phyloP scores from a whole-genome alignment of 1,139 yeast genomes.

The Citeromyces hawaiiensis region DNA sequence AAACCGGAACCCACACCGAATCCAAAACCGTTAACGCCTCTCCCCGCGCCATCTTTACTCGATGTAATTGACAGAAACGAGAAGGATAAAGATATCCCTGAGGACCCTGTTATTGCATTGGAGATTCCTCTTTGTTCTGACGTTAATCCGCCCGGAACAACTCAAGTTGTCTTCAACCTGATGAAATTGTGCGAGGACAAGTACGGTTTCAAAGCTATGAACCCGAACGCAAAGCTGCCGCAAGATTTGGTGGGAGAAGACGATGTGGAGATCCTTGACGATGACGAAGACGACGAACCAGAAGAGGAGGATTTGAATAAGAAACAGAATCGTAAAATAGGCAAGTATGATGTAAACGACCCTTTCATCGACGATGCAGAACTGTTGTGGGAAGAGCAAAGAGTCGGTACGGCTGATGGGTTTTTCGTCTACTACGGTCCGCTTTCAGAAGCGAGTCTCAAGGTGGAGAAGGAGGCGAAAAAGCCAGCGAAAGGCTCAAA shows the following conservation, averaged over 20 bases:
- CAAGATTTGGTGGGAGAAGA: slow-evolving; percentile 52
- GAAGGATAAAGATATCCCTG: not conserved
- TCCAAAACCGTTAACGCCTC: not conserved
- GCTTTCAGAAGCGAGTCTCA: slow-evolving; percentile 53
- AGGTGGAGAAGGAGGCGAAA: slow-evolving; percentile 14
- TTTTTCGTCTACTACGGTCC: slow-evolving; percentile 96
- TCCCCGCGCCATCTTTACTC: slow-evolving; percentile 1
- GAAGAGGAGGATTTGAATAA: slow-evolving; percentile 13
- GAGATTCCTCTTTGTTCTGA: slow-evolving; percentile 40
- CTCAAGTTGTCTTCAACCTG: slow-evolving; percentile 70
- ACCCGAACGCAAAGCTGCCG: slow-evolving; percentile 52
- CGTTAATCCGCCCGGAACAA: slow-evolving; percentile 27
- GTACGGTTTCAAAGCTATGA: slow-evolving; percentile 68
- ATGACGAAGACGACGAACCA: slow-evolving; percentile 35
- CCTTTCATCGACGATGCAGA: slow-evolving; percentile 97
- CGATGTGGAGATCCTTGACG: slow-evolving; percentile 45
- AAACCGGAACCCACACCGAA: not conserved
- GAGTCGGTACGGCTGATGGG: slow-evolving; percentile 88
- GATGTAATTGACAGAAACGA: not conserved
- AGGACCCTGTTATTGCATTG: slow-evolving; percentile 37
- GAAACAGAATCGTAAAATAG: slow-evolving; percentile 46
- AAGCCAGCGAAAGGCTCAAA: not conserved
- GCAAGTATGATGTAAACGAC: slow-evolving; percentile 85
- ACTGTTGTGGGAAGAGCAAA: slow-evolving; percentile 83
- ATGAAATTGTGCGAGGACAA: slow-evolving; percentile 72